Conservation (phyloP, 495 filamentous ascomycete genomes). For the Clavariopsis aquatica region DNA sequence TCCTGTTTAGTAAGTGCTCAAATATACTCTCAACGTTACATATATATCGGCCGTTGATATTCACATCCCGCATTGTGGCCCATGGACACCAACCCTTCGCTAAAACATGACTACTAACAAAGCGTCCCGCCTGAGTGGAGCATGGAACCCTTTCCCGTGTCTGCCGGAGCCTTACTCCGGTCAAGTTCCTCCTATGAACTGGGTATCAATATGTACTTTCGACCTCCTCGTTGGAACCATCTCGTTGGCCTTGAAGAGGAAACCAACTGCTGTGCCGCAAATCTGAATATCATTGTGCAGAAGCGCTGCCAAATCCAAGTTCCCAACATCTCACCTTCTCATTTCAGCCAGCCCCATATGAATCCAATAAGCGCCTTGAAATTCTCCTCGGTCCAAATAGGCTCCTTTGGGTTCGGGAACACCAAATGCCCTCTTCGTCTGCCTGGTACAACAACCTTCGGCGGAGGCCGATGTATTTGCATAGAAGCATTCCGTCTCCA, state of each 20-base stretch:
- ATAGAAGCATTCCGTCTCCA: conserved; percentile 38
- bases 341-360: conserved; percentile 37
- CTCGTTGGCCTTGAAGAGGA: neutral
- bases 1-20: too few species aligned
- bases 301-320: neutral
- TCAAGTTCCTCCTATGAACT: too few species aligned
- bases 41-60: too few species aligned
- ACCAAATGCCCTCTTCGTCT: conserved; percentile 27
- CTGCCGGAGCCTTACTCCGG: too few species aligned
- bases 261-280: neutral
- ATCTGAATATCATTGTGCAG: neutral
- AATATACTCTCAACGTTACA: too few species aligned
- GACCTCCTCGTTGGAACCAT: too few species aligned
- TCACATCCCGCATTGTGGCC: too few species aligned
- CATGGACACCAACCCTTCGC: too few species aligned
- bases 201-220: too few species aligned
- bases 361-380: conserved; percentile 26
- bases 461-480: conserved; percentile 34
- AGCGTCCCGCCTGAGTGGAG: too few species aligned
- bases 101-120: too few species aligned
- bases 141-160: too few species aligned
- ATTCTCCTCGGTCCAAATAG: conserved; percentile 32
- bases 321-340: neutral
- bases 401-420: conserved; percentile 32
- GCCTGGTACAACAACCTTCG: conserved; percentile 34